Percentiles rank a stretch among this genome's conserved stretches.
Conservation (phyloP, 306 rosid genomes). For the Inga oerstediana region DNA sequence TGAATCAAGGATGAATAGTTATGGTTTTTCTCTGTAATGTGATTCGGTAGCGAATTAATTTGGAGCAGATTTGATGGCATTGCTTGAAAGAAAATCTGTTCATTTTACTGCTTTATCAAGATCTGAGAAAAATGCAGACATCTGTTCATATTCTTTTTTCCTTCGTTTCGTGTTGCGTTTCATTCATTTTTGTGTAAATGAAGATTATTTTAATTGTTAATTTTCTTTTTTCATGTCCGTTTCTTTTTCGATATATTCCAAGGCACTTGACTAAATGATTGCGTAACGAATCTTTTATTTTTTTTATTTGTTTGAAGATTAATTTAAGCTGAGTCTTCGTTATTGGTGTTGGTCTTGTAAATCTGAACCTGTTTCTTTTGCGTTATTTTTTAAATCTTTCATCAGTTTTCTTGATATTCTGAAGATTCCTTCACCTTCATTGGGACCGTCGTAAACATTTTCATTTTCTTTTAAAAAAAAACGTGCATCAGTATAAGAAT, state of each 20-base stretch:
- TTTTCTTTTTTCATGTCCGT: background rate
- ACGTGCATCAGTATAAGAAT: background rate
- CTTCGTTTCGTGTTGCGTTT: background rate
- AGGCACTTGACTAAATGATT: background rate
- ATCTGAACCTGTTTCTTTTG: background rate
- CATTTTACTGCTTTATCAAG: background rate
- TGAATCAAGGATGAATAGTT: background rate
- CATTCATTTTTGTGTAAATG: background rate
- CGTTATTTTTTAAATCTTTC: background rate
- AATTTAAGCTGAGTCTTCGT: background rate
- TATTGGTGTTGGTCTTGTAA: background rate
- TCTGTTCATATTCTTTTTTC: background rate
- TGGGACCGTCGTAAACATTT: constrained; percentile 20
- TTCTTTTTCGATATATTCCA: background rate
- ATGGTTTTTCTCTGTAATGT: background rate
- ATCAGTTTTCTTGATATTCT: constrained; percentile 18
- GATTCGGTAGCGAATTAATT: background rate
- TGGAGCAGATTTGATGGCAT: background rate
- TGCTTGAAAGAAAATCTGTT: background rate
- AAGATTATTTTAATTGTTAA: too few relatives aligned
- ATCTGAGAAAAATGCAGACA: background rate
- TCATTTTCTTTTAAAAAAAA: background rate
- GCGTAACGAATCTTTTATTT: background rate
- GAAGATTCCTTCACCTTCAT: constrained; percentile 31
- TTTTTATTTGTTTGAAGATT: background rate